These are phyloP conservation scores for Plasmodium yoelii DNA, from an alignment of 169 alveolate genomes.

Conservation along the genomic window DNA sequence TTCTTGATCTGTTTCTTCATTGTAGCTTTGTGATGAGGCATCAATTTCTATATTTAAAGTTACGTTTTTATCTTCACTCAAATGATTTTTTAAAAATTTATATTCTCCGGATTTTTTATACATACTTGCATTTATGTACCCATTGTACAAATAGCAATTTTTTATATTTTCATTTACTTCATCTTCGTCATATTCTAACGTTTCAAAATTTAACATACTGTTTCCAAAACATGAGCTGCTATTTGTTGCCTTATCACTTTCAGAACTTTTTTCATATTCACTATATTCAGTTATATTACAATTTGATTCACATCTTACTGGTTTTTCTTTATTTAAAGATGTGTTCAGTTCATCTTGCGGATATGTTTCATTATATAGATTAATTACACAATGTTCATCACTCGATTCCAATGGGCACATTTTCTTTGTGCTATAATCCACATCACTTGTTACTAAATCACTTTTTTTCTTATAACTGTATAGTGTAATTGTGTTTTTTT, in stretches of 20 bases:
- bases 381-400: conserved; percentile 60
- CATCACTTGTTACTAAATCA: conserved; percentile 14
- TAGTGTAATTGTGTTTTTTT: neutral
- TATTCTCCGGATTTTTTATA: conserved; percentile 72
- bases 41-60: conserved; percentile 47
- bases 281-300: conserved; percentile 35
- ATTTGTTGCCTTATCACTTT: conserved; percentile 30
- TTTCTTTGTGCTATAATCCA: conserved; percentile 2
- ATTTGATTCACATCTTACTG: conserved; percentile 27
- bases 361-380: conserved; percentile 52
- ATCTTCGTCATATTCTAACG: conserved; percentile 68
- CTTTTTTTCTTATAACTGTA: conserved; percentile 10
- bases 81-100: conserved; percentile 55
- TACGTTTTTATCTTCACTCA: conserved; percentile 29
- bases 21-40: conserved; percentile 36
- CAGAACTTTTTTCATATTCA: conserved; percentile 26
- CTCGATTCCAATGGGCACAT: conserved; percentile 13
- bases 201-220: conserved; percentile 37
- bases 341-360: conserved; percentile 25
- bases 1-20: conserved; percentile 28
- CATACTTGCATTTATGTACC: conserved; percentile 39
- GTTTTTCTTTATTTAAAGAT: conserved; percentile 18
- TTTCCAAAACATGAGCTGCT: conserved; percentile 62
- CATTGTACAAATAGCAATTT: conserved; percentile 70
- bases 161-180: conserved; percentile 72